Evolutionary conservation across 345 rosid species (phyloP).

Genomic region (Lepidium africanum): DNA sequence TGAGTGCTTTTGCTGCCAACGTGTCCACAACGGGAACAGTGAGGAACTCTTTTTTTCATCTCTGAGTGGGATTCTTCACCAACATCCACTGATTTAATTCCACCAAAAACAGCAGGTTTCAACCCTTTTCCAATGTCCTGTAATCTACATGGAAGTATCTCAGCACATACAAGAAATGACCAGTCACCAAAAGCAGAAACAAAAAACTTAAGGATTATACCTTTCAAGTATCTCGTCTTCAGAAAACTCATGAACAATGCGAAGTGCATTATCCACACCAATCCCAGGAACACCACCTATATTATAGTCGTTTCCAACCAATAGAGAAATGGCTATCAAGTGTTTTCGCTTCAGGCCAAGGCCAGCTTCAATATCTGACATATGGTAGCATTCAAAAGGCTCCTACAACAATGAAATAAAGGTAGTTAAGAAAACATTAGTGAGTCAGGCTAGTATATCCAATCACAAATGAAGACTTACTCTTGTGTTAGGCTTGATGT

Average conservation of each 20-base stretch:
- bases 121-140: slow-evolving; percentile 48
- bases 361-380: slow-evolving; percentile 80
- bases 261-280: slow-evolving; percentile 69
- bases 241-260: slow-evolving; percentile 47
- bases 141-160: slow-evolving; percentile 38
- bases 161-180: background rate
- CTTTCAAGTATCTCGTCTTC: slow-evolving; percentile 62
- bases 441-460: background rate
- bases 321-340: slow-evolving; percentile 73
- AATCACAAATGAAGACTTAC: slow-evolving; percentile 29
- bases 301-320: slow-evolving; percentile 87
- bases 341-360: slow-evolving; percentile 77
- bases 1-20: slow-evolving; percentile 69
- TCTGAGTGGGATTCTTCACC: slow-evolving; percentile 26
- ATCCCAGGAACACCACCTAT: slow-evolving; percentile 70
- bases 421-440: background rate
- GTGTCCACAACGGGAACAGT: slow-evolving; percentile 92
- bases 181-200: background rate
- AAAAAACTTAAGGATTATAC: slow-evolving; percentile 22
- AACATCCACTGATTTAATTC: slow-evolving; percentile 23
- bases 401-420: slow-evolving; percentile 41
- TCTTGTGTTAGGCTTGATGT: slow-evolving; percentile 61
- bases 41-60: slow-evolving; percentile 41
- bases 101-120: slow-evolving; percentile 21
- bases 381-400: slow-evolving; percentile 82